A percentile compares a stretch with the other conserved stretches of the same genome.
phyloP scores from a whole-genome alignment of 73 alveolate species.

The Effrenium voratum region DNA sequence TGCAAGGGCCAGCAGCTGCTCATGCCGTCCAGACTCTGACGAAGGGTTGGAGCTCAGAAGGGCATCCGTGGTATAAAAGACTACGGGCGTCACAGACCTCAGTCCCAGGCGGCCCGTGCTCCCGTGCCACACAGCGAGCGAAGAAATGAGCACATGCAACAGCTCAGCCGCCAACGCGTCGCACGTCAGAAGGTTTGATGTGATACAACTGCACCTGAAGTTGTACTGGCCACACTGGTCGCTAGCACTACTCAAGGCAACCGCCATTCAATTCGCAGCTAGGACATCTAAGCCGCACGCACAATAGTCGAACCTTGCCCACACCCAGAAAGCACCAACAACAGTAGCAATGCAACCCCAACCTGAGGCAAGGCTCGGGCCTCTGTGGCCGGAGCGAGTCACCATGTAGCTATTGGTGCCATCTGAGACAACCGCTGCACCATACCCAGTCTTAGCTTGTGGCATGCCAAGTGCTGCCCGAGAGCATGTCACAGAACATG shows the following conservation, averaged over 20 bases:
- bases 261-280: no score
- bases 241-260: no score
- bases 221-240: no score
- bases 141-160: neutral
- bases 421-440: conserved; percentile 30
- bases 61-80: conserved; percentile 27
- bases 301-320: conserved; percentile 17
- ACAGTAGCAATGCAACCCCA: no score
- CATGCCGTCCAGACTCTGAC: neutral
- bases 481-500: neutral
- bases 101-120: neutral
- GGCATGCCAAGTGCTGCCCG: neutral
- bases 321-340: no score
- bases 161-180: conserved; percentile 13
- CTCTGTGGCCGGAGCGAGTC: conserved; percentile 65
- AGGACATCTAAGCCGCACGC: neutral
- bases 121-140: neutral
- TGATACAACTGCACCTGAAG: conserved; percentile 58
- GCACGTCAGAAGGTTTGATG: conserved; percentile 54
- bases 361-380: neutral
- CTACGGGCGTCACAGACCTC: conserved; percentile 59
- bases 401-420: conserved; percentile 68
- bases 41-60: conserved; percentile 25
- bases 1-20: no score
- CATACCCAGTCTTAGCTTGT: conserved; percentile 15